Conservation (phyloP, 331 rosid genomes). For the Acacia pycnantha region DNA sequence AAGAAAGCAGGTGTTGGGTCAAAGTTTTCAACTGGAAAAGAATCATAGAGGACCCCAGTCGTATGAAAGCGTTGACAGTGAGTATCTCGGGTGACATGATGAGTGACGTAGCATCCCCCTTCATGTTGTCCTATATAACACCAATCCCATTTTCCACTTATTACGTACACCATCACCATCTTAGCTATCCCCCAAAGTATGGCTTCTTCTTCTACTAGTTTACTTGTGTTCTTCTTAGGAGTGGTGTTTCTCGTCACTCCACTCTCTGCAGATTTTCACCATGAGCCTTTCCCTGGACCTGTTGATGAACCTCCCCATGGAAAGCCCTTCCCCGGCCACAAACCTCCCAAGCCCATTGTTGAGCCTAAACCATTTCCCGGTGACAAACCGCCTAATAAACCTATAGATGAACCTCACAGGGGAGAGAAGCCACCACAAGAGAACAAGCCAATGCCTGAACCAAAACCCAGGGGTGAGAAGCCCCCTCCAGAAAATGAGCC, state of each 20-base stretch:
- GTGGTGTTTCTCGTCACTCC: neutral
- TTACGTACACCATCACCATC: neutral
- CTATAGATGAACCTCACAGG: neutral
- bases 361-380: neutral
- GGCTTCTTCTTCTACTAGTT: neutral
- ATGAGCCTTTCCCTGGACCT: neutral
- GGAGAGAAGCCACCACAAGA: neutral
- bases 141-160: neutral
- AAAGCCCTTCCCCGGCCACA: neutral
- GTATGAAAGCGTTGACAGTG: neutral
- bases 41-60: neutral
- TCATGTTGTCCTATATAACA: neutral
- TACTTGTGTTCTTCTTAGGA: neutral
- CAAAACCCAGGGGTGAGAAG: too few species aligned
- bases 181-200: neutral
- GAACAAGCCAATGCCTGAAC: neutral
- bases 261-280: neutral
- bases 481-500: neutral
- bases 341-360: neutral
- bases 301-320: neutral
- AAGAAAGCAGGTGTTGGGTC: neutral
- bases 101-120: neutral
- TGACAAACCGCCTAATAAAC: neutral
- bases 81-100: neutral
- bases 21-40: neutral